Evolutionary conservation across 306 rosid genomes (phyloP), one percentile per base, ranked within the genome.

Genomic region (Rubus idaeus): DNA sequence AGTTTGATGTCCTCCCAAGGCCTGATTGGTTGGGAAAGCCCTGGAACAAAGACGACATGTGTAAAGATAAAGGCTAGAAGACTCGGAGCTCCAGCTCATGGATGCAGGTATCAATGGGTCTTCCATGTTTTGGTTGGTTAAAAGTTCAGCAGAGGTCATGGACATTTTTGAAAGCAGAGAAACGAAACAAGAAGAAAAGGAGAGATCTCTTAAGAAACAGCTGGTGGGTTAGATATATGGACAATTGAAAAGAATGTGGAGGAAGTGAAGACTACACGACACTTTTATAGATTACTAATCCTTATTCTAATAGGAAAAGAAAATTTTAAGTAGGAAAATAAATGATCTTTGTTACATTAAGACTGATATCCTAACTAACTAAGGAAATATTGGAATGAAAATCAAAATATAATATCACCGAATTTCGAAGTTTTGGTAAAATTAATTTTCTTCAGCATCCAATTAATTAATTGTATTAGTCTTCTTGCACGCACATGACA

Each of bases 1-100:
- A 26, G 80, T 85, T 56, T 82, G 86, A 66, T 86, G 89, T 65
- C 89, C 81, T 10, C 83, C 84, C 0, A 86, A 20, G 17, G 83
- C 85, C 20, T 74, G 80, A 18, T 71, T 4, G 41, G 81, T 62
- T 3, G 39, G 14, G 47, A 83, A 86, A 18, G 44, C 10, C 61
- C 17, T 40, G 68, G 20, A 8, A 62, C 83, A 86, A 23, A 37
- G n/a, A 50, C 68, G 14, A 53, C 89, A 82, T 18, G 35, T 1
- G 80, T 52, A 55, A 8, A 6, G 2, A 10, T 3, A 60, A 9
- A 60, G 4, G 5, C 65, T 23, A 60, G 40, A 23, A 21, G 40
- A 26, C 37, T 53, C 60, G n/a, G n/a, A 50, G n/a, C n/a, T 50
- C n/a, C n/a, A 50, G 14, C 55, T 9, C 21, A 1, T 52, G 62